Evolutionary conservation across 345 rosid species (phyloP).

Genomic region (Abelmoschus esculentus): DNA sequence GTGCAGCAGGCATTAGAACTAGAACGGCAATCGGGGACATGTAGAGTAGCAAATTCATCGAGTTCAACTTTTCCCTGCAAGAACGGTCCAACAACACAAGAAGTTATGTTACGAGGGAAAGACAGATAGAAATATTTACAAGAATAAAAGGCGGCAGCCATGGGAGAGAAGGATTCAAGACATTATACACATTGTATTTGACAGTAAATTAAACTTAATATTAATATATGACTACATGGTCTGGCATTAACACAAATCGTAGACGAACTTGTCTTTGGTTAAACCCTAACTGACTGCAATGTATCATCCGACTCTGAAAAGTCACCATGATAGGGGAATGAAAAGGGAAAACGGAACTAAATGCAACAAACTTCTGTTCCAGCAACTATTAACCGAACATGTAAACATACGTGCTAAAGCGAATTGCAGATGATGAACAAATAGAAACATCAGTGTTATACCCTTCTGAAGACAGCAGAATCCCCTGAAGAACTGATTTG

Average conservation of each 20-base stretch:
- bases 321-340: not conserved
- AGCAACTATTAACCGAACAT: not conserved
- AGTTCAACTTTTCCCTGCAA: constrained; percentile 87
- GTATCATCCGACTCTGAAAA: not conserved
- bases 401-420: not conserved
- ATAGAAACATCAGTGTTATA: constrained; percentile 19
- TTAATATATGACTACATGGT: not conserved
- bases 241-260: not conserved
- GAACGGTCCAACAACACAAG: not conserved
- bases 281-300: not conserved
- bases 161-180: not conserved
- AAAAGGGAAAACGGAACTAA: not conserved
- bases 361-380: not conserved
- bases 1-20: constrained; percentile 56
- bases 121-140: not conserved
- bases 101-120: not conserved
- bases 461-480: constrained; percentile 94
- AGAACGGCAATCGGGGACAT: constrained; percentile 87
- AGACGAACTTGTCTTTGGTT: not conserved
- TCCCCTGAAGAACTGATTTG: constrained; percentile 90
- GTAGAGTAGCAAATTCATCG: constrained; percentile 86
- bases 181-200: not conserved
- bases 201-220: not conserved
- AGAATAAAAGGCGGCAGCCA: not conserved
- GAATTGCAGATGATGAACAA: not conserved